Percentiles rank a stretch among this genome's conserved stretches.
Conservation (phyloP, 768 basidiomycete genomes). For the Boletus reticulatus region DNA sequence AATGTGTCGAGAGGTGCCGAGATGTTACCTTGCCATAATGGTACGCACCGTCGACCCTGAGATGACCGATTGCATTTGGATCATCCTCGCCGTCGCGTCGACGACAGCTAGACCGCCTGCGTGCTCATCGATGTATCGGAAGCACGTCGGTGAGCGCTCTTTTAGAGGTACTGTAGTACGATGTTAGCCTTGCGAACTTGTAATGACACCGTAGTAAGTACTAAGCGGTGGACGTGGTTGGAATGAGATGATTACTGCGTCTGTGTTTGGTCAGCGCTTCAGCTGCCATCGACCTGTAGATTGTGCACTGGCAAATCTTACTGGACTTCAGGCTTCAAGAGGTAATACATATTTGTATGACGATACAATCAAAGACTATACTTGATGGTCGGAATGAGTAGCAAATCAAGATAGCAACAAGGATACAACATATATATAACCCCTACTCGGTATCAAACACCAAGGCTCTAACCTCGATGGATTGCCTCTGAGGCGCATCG, state of each 20-base stretch:
- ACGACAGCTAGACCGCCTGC: conserved; percentile 12
- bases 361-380: not conserved
- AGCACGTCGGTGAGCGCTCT: conserved; percentile 50
- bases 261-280: conserved; percentile 98
- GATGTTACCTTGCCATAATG: not conserved
- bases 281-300: conserved; percentile 65
- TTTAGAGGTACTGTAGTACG: conserved; percentile 85
- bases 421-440: not conserved
- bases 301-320: not conserved
- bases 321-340: not conserved
- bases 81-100: conserved; percentile 27
- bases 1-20: no score
- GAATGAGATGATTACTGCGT: conserved; percentile 45
- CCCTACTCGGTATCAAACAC: conserved; percentile 41
- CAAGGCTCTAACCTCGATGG: conserved; percentile 42
- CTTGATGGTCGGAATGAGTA: not conserved
- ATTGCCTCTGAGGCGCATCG: conserved; percentile 40
- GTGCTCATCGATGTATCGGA: conserved; percentile 27
- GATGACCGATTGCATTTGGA: conserved; percentile 24
- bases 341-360: not conserved
- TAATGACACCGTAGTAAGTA: conserved; percentile 65
- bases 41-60: not conserved
- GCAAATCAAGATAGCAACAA: not conserved
- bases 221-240: conserved; percentile 63
- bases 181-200: conserved; percentile 94